A percentile compares a stretch with the other conserved stretches of the same genome.
phyloP scores from a whole-genome alignment of 2,329 filamentous ascomycete genomes.

The Stemphylium beticola region DNA sequence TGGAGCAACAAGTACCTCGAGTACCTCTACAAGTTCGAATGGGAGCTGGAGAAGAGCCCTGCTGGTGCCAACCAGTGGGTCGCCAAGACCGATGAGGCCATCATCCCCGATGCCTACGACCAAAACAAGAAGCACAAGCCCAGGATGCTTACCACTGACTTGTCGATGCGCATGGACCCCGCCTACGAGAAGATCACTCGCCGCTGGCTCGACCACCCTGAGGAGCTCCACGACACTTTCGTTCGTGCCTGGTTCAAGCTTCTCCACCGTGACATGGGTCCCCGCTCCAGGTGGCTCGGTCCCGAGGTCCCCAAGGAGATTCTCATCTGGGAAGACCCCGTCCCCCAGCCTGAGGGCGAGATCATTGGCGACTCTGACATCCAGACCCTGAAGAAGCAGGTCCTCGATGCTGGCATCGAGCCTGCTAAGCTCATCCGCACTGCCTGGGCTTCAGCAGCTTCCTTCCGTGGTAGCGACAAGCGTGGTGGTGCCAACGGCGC shows the following conservation, averaged over 20 bases:
- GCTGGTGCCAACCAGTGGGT: slow-evolving; percentile 79
- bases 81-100: slow-evolving; percentile 69
- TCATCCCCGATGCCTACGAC: slow-evolving; percentile 76
- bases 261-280: slow-evolving; percentile 79
- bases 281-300: slow-evolving; percentile 72
- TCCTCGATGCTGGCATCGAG: slow-evolving; percentile 67
- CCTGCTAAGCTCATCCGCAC: slow-evolving; percentile 65
- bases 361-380: slow-evolving; percentile 69
- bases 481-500: slow-evolving; percentile 82
- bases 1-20: slow-evolving; percentile 78
- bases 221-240: slow-evolving; percentile 73
- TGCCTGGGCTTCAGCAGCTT: slow-evolving; percentile 47
- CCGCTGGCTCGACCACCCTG: slow-evolving; percentile 71
- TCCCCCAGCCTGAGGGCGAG: slow-evolving; percentile 65
- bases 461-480: slow-evolving; percentile 70
- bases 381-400: slow-evolving; percentile 69
- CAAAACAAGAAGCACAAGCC: slow-evolving; percentile 73
- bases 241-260: slow-evolving; percentile 83
- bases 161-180: slow-evolving; percentile 74
- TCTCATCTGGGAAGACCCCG: slow-evolving; percentile 76
- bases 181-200: slow-evolving; percentile 77
- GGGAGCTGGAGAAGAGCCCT: slow-evolving; percentile 77
- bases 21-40: slow-evolving; percentile 79
- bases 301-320: slow-evolving; percentile 75
- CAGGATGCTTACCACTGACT: slow-evolving; percentile 78